Base-by-base conservation (phyloP, 2,329 filamentous ascomycete species). In the Penicillium crustosum region DNA sequence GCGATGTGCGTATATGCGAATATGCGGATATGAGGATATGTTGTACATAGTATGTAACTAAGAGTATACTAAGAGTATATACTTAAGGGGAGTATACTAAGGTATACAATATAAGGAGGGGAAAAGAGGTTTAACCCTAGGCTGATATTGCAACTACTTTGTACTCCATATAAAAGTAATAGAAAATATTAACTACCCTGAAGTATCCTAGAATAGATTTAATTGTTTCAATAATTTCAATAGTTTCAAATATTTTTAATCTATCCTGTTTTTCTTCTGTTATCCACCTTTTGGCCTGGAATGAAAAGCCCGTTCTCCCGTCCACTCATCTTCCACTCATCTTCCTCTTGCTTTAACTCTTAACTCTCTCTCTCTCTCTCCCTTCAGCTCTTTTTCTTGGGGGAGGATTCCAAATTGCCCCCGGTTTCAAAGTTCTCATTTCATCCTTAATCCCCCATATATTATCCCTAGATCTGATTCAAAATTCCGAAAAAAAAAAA, bases 231-330 rank as follows among this genome's bases (percentile, higher is more conserved):
- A 15, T 33, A 33, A 15, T 33, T 33, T 33, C 31, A 33, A 33
- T 38, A 38, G 36, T 38, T 38, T 19, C 36, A 38, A 35, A 38
- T 10, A 10, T n/a, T 38, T 36, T 36, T 31, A 36, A 36, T 41
- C 3, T 5, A 25, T 17, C 13, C 9, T 17, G 41, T 42, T 25
- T 42, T 43, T 27, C n/a, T 36, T 45, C 21, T 44, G 17, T 29
- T 31, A 49, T 58, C 58, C 55, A 57, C 59, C 38, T 52, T 27
- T 31, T 58, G 52, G 35, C 48, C 52, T 55, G 29, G 52, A 55
- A 48, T 21, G n/a, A 38, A 38, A 38, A 38, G 39, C 59, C 56
- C 57, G 61, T 33, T 49, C 57, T 60, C 49, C 64, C 61, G 58
- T 43, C 64, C 64, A 65, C 33, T 62, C 38, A 59, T 57, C 35